A percentile compares a stretch with the other conserved stretches of the same genome.
phyloP scores from a whole-genome alignment of 768 basidiomycete genomes.

The Gloeostereum incarnatum region DNA sequence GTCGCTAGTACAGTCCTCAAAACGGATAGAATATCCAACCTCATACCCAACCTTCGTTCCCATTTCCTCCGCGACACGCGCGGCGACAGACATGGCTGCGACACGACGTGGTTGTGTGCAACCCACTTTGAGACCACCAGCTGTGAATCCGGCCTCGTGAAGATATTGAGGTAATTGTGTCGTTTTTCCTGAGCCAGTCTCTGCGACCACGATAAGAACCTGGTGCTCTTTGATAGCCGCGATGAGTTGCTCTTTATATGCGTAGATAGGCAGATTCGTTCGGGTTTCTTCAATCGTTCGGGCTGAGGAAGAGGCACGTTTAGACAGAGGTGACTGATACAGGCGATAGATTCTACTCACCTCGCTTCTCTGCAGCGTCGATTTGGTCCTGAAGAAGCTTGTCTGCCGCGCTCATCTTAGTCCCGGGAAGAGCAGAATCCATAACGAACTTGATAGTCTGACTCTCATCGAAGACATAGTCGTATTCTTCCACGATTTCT shows the following conservation, averaged over 20 bases:
- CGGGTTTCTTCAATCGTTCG: slow-evolving; percentile 89
- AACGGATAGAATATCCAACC: slow-evolving; percentile 99
- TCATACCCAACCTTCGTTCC: slow-evolving; percentile 95
- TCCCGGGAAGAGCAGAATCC: slow-evolving; percentile 65
- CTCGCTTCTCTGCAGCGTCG: slow-evolving; percentile 83
- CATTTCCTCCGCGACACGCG: slow-evolving; percentile 98
- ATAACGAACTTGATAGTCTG: slow-evolving; percentile 95
- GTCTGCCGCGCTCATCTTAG: slow-evolving; percentile 75
- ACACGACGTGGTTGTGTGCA: slow-evolving; percentile 99
- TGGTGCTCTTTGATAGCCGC: slow-evolving; percentile 87
- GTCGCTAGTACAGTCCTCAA: slow-evolving; percentile 99
- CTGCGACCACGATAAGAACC: slow-evolving; percentile 94
- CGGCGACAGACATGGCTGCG: slow-evolving; percentile 98
- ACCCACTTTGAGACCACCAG: slow-evolving; percentile 79
- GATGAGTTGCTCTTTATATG: slow-evolving; percentile 81
- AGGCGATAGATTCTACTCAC: slow-evolving; percentile 34
- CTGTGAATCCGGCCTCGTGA: slow-evolving; percentile 94
- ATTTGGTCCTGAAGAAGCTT: slow-evolving; percentile 80
- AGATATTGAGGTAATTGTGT: slow-evolving; percentile 98
- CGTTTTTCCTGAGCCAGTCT: slow-evolving; percentile 98
- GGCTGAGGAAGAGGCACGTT: slow-evolving; percentile 35
- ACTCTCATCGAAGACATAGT: slow-evolving; percentile 97
- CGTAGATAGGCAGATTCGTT: slow-evolving; percentile 87
- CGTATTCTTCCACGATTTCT: slow-evolving; percentile 77
- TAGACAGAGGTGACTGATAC: background rate